phyloP scores from a whole-genome alignment of 2,329 filamentous ascomycete species.

The Neofusicoccum ribis region DNA sequence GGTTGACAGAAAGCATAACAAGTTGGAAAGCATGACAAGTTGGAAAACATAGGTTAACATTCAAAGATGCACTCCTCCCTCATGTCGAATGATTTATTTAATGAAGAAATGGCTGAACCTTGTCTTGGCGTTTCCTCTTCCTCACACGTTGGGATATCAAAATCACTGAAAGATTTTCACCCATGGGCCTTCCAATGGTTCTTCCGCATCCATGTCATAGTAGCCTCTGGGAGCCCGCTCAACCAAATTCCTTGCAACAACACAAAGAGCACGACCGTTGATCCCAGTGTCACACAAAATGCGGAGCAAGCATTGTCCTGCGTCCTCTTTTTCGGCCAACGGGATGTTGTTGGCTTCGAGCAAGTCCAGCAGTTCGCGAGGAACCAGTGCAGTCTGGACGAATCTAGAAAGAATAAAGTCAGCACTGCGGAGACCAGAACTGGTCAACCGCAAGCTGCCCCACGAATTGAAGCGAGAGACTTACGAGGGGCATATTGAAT shows the following conservation, averaged over 20 bases:
- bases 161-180: not conserved
- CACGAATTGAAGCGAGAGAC: not conserved
- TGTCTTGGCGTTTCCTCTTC: no score
- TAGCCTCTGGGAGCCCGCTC: not conserved
- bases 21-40: no score
- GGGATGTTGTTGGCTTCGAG: not conserved
- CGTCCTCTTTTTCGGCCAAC: not conserved
- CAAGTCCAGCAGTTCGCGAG: not conserved
- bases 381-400: not conserved
- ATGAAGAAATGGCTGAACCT: no score
- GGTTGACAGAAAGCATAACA: no score
- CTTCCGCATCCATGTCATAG: conserved; percentile 1
- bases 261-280: not conserved
- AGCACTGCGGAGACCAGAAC: not conserved
- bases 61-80: no score
- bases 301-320: not conserved
- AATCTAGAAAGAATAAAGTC: not conserved
- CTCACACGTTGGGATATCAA: no score
- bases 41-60: no score
- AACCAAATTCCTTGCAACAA: not conserved
- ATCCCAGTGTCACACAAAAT: not conserved
- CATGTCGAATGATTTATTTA: no score
- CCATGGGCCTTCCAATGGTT: not conserved
- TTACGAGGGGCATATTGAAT: not conserved
- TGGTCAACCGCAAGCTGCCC: not conserved